Evolutionary conservation across 176 grass and related monocot genomes (phyloP).

Genomic region (Neostapfia colusana): DNA sequence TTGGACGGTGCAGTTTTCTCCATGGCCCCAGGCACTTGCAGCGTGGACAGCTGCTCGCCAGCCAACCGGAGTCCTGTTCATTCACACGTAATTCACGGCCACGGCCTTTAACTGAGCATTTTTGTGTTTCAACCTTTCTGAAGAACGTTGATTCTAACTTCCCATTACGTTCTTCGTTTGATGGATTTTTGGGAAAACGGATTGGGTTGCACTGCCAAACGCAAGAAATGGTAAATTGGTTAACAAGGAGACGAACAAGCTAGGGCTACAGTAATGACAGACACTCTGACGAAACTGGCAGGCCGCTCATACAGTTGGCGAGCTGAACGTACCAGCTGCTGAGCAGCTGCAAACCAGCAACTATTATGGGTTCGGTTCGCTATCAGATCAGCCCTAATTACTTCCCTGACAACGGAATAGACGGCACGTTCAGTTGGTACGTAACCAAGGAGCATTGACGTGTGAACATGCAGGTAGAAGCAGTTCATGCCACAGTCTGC

Average conservation of each 20-base stretch:
- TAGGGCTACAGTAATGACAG: neutral
- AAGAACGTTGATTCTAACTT: neutral
- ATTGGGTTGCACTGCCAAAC: neutral
- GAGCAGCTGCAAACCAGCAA: neutral
- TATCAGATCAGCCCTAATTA: constrained; percentile 17
- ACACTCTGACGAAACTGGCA: neutral
- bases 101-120: neutral
- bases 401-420: constrained; percentile 27
- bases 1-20: constrained; percentile 19
- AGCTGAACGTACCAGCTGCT: constrained; percentile 14
- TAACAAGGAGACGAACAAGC: neutral
- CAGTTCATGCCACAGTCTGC: neutral
- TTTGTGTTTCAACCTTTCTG: neutral
- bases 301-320: constrained; percentile 4
- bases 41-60: neutral
- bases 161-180: neutral
- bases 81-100: constrained; percentile 3
- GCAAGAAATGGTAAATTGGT: neutral
- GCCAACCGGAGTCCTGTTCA: constrained; percentile 8
- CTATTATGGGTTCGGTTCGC: neutral
- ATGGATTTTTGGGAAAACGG: neutral
- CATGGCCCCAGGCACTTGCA: neutral
- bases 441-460: constrained; percentile 18
- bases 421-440: constrained; percentile 22
- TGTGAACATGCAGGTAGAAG: constrained; percentile 16